phyloP scores from a whole-genome alignment of 2,329 filamentous ascomycete genomes.

The Hypocreales sp. region DNA sequence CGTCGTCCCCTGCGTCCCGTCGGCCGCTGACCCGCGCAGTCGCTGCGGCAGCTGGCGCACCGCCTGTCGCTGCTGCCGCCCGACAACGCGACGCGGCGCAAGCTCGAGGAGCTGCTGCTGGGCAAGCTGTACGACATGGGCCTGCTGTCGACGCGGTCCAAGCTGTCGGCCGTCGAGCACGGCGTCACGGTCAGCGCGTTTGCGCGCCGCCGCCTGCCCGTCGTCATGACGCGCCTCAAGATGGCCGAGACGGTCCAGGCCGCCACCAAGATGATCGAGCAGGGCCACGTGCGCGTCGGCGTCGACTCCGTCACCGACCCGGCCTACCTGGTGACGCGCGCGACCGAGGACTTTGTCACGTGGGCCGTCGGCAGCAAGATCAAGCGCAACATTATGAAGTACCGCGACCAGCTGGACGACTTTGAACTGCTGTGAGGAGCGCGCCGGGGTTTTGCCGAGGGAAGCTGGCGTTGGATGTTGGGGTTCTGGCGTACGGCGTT shows the following conservation, averaged over 20 bases:
- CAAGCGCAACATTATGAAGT: conserved; percentile 89
- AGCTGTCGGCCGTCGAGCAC: conserved; percentile 73
- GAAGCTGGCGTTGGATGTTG: too few species aligned
- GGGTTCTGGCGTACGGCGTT: too few species aligned
- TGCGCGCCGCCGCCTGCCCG: conserved; percentile 66
- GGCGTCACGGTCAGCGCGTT: conserved; percentile 82
- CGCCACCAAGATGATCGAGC: conserved; percentile 77
- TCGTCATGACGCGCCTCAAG: conserved; percentile 77
- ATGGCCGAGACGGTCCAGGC: conserved; percentile 89
- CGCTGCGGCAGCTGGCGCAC: conserved; percentile 81
- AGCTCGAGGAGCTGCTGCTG: conserved; percentile 75
- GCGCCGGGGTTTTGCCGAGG: too few species aligned
- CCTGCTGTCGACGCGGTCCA: conserved; percentile 58
- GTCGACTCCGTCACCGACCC: conserved; percentile 83
- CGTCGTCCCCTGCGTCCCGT: conserved; percentile 2
- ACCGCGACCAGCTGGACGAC: conserved; percentile 88
- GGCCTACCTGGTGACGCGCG: conserved; percentile 75
- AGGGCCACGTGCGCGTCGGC: conserved; percentile 83
- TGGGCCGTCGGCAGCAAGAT: conserved; percentile 97
- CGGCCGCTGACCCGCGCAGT: conserved; percentile 28
- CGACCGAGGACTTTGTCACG: conserved; percentile 90
- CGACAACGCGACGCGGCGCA: conserved; percentile 59
- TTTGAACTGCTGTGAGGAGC: conserved; percentile 70
- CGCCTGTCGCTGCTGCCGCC: conserved; percentile 71
- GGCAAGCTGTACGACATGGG: conserved; percentile 92